Conservation (phyloP, 371 early-diverging fungal genomes). For the Saksenaea vasiformis region DNA sequence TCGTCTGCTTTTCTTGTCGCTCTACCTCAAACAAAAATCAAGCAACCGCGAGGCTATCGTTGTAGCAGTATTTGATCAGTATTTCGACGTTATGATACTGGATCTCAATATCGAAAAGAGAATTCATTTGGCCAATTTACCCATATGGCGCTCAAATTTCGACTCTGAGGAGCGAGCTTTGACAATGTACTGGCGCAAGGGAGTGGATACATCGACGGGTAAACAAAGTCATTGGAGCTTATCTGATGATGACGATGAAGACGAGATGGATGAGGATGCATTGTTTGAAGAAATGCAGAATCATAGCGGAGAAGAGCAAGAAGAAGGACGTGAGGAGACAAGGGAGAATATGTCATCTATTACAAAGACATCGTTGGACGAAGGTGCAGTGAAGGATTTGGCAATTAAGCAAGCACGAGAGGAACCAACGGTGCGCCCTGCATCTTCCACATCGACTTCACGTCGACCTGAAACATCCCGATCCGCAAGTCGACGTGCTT, state of each 20-base stretch:
- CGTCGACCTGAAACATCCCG: slow-evolving; percentile 1
- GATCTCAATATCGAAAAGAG: slow-evolving; percentile 65
- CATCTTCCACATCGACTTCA: neutral
- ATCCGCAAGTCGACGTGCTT: slow-evolving; percentile 24
- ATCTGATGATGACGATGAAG: slow-evolving; percentile 33
- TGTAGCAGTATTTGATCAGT: slow-evolving; percentile 46
- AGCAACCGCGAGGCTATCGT: slow-evolving; percentile 40
- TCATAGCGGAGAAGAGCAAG: slow-evolving; percentile 10
- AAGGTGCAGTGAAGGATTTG: neutral
- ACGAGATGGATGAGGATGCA: slow-evolving; percentile 37
- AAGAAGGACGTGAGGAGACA: slow-evolving; percentile 4
- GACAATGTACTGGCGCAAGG: slow-evolving; percentile 59
- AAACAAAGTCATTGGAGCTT: slow-evolving; percentile 29
- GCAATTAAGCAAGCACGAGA: neutral
- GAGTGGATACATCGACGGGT: slow-evolving; percentile 42
- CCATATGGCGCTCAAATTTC: slow-evolving; percentile 42
- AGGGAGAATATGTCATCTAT: neutral
- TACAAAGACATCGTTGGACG: neutral
- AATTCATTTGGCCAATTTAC: slow-evolving; percentile 46
- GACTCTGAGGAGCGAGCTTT: slow-evolving; percentile 36
- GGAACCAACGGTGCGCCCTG: neutral
- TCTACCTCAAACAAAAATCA: slow-evolving; percentile 43
- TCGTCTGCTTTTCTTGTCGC: slow-evolving; percentile 63
- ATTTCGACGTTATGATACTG: slow-evolving; percentile 63
- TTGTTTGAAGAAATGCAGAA: slow-evolving; percentile 28